Base-by-base conservation (phyloP, 495 filamentous ascomycete genomes). In the Pyrenopolyporus hunteri region DNA sequence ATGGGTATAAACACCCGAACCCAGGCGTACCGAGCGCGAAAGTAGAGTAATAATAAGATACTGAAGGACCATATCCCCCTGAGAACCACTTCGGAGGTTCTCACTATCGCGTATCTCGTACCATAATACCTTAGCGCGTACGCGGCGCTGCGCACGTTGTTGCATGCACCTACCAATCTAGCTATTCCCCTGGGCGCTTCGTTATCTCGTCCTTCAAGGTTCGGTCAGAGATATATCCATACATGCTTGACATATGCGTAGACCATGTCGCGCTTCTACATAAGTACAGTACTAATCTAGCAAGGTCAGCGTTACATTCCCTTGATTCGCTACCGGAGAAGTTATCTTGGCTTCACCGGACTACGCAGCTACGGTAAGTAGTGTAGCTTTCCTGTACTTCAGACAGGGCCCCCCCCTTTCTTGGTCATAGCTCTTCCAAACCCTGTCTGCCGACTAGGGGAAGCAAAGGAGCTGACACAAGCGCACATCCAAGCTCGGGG, bases 311-410 rank as follows among this genome's bases (percentile, higher is more conserved):
- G 44, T 45, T 37, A 44, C 44, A 46, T 46, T 31, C n/a, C 48
- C 23, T 32, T 51, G 56, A 66, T 66, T 66, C 57, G 63, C 47
- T 51, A 52, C 40, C 42, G 16, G 46, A 16, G 35, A 44, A 14
- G 25, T 53, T 40, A 28, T 66, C 63, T 53, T 61, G 29, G 57
- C 47, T 61, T 39, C 52, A 55, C 63, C 51, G 39, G 57, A 46
- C 52, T 61, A 42, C 63, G n/a, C n/a, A n/a, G n/a, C n/a, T n/a
- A n/a, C n/a, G n/a, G n/a, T n/a, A n/a, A 56, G 31, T 66, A 59
- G 54, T 54, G 43, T 64, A 55, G 48, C 44, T 55, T 11, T 31
- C 26, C 31, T 35, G 42, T 37, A 59, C 52, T 44, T 54, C 54
- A n/a, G 26, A 45, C 47, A 20, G 44, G 23, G 37, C 42, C 39